Conservation (phyloP, 768 basidiomycete species). For the Leucocoprinus leucothites region DNA sequence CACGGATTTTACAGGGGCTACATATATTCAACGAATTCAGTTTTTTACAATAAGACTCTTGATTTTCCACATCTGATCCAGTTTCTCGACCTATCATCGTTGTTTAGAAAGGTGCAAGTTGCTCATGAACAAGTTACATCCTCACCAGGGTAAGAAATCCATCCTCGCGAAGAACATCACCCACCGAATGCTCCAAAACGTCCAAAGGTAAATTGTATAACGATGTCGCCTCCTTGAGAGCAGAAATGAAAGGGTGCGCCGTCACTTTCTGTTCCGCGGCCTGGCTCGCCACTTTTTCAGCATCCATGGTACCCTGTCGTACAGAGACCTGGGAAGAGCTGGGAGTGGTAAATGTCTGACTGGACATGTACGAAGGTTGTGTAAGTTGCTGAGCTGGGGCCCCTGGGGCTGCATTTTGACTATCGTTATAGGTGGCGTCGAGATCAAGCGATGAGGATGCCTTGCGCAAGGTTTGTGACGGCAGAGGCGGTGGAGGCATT, state of each 20-base stretch:
- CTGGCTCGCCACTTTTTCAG: background rate
- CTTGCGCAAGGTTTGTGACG: background rate
- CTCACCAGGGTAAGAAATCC: constrained; percentile 75
- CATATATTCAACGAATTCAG: background rate
- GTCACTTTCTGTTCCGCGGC: background rate
- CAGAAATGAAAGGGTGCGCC: constrained; percentile 26
- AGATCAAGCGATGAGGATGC: background rate
- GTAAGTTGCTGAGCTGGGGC: background rate
- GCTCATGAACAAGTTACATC: background rate
- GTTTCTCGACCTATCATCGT: constrained; percentile 14
- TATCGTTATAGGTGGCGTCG: background rate
- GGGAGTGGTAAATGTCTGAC: constrained; percentile 1
- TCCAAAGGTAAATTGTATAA: constrained; percentile 52
- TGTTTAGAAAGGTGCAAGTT: too few relatives aligned
- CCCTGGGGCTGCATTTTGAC: background rate
- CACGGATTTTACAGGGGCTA: too few relatives aligned
- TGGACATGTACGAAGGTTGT: background rate
- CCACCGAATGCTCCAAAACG: constrained; percentile 55
- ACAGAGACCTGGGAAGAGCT: constrained; percentile 2
- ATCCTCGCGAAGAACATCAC: constrained; percentile 66
- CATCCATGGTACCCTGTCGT: background rate
- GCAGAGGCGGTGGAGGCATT: constrained; percentile 8
- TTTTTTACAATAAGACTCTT: constrained; percentile 7
- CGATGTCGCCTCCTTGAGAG: constrained; percentile 40
- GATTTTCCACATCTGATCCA: constrained; percentile 17